These are phyloP conservation scores for Eragrostis curvula DNA, from an alignment of 176 grass and related monocot genomes.

Conservation along the genomic window DNA sequence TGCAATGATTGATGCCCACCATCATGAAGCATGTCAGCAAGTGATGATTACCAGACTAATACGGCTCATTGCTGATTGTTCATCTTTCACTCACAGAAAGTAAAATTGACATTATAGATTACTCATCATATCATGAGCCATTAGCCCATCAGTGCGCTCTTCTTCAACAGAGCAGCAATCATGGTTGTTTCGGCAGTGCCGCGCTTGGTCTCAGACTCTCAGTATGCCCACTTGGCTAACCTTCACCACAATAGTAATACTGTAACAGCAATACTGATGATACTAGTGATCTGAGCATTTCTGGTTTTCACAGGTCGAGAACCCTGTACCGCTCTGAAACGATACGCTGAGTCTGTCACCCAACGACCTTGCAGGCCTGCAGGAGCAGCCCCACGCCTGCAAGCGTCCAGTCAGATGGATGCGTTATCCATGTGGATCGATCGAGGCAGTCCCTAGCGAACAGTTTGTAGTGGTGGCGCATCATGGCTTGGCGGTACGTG, in stretches of 20 bases:
- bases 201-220: background rate
- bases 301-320: background rate
- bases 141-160: background rate
- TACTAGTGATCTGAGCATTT: background rate
- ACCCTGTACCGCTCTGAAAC: background rate
- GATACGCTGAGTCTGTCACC: background rate
- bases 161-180: background rate
- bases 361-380: slow-evolving; percentile 17
- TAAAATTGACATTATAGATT: background rate
- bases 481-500: background rate
- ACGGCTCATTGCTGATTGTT: background rate
- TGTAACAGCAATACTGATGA: background rate
- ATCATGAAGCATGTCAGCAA: background rate
- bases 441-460: background rate
- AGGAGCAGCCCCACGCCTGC: background rate
- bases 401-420: slow-evolving; percentile 12
- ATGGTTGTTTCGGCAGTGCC: background rate
- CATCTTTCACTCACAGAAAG: background rate
- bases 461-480: slow-evolving; percentile 12
- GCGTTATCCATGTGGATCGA: slow-evolving; percentile 20
- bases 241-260: background rate
- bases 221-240: background rate
- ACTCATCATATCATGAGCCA: background rate
- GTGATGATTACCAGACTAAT: background rate
- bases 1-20: background rate